Conservation (phyloP, 768 basidiomycete species). For the Hemileccinum impolitum region DNA sequence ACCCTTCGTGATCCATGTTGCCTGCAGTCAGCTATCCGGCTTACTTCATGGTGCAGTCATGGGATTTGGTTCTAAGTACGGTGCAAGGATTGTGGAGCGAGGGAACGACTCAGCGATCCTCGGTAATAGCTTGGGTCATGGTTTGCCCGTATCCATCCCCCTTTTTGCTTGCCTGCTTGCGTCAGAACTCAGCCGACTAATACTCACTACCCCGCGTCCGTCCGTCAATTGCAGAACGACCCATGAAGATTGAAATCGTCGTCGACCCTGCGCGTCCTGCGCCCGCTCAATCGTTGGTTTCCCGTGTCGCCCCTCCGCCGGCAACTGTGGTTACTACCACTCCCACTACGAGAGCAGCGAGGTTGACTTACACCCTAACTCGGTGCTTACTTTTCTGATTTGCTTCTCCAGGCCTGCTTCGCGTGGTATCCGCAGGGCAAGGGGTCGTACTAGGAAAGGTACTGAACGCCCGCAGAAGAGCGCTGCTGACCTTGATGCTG, state of each 20-base stretch:
- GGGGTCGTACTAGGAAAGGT: constrained; percentile 43
- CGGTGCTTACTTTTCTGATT: not conserved
- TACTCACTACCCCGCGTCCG: constrained; percentile 33
- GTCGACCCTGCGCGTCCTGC: constrained; percentile 79
- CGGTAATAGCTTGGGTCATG: constrained; percentile 26
- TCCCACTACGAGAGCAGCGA: constrained; percentile 28
- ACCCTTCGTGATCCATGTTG: constrained; percentile 23
- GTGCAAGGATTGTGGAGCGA: constrained; percentile 33
- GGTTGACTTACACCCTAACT: constrained; percentile 29
- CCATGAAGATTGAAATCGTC: constrained; percentile 98
- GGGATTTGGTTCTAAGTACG: constrained; percentile 30
- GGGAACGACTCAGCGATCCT: constrained; percentile 23
- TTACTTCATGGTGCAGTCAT: constrained; percentile 30
- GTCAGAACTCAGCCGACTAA: constrained; percentile 35
- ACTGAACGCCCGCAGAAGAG: constrained; percentile 69
- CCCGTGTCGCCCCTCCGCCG: constrained; percentile 78
- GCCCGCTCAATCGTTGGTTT: constrained; percentile 59
- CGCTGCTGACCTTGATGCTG: constrained; percentile 90
- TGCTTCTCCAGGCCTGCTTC: constrained; percentile 28
- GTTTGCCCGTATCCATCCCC: constrained; percentile 40
- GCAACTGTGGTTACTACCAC: constrained; percentile 27
- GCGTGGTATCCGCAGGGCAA: constrained; percentile 46
- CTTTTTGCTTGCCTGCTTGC: constrained; percentile 39
- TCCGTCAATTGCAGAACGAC: constrained; percentile 67
- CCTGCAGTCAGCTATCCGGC: constrained; percentile 24